Evolutionary conservation across 257 asterid genomes (phyloP), one percentile per base, ranked within the genome.

Genomic region (Plectranthus barbatus): DNA sequence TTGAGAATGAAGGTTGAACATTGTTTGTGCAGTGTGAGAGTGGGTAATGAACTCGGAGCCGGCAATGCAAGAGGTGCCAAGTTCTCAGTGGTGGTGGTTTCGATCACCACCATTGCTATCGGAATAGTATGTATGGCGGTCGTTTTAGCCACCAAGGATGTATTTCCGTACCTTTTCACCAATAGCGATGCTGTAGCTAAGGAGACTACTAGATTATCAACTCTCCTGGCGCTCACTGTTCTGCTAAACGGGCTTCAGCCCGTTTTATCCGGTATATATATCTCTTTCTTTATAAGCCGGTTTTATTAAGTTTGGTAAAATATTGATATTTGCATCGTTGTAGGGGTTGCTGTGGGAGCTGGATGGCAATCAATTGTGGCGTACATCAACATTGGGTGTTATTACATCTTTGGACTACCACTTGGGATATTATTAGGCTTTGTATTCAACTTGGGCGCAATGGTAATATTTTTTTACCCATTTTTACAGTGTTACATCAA

Each of bases 301-400:
- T n/a, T n/a, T n/a, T n/a, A n/a, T n/a, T n/a, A n/a, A n/a, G n/a
- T n/a, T n/a, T n/a, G n/a, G n/a, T n/a, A n/a, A n/a, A n/a, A n/a
- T n/a, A n/a, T n/a, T n/a, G n/a, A n/a, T n/a, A n/a, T n/a, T n/a
- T n/a, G n/a, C n/a, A n/a, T n/a, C n/a, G n/a, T 31, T 31, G 36
- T 37, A 86, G 97, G 97, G 69, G 97, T 90, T 59, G 97, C 95
- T 12, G 85, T 90, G 60, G 97, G 97, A 73, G 95, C 97, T 60
- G 97, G 97, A 70, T 90, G 97, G 97, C 97, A 90, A 67, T 60
- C 87, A 15, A 19, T 84, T 53, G 85, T 90, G 36, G 97, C 95
- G 6, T 87, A 80, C 61, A 67, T 87, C 57, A 90, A 90, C 74
- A 71, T 90, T 36, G 95, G 76, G 1, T 75, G 90, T 54, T 90